Evolutionary conservation across 2,329 filamentous ascomycete species (phyloP).

Genomic region (Metarhizium humberi): DNA sequence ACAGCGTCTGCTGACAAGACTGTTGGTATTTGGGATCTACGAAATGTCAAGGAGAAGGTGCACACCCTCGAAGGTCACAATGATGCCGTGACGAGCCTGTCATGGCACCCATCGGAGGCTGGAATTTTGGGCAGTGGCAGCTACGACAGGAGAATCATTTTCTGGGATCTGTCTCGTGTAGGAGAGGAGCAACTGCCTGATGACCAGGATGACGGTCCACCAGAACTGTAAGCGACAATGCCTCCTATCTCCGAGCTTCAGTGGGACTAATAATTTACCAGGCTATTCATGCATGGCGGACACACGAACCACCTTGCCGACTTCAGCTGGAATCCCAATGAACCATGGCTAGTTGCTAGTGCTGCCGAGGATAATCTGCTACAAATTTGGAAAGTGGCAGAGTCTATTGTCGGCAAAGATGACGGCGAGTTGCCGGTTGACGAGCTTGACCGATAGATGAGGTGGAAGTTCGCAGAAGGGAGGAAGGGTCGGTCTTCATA

Average conservation of each 20-base stretch:
- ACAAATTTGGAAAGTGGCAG: conserved; percentile 86
- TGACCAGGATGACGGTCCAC: conserved; percentile 88
- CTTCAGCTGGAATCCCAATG: conserved; percentile 95
- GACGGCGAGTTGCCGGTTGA: conserved; percentile 66
- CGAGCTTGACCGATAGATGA: conserved; percentile 58
- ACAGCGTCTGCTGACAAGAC: conserved; percentile 95
- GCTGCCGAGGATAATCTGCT: conserved; percentile 95
- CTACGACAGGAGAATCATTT: conserved; percentile 87
- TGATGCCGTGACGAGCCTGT: conserved; percentile 81
- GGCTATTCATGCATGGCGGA: conserved; percentile 92
- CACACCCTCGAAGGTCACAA: conserved; percentile 84
- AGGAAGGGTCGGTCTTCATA: conserved; percentile 19
- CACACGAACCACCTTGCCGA: conserved; percentile 96
- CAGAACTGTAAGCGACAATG: conserved; percentile 63
- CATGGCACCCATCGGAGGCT: conserved; percentile 90
- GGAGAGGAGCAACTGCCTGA: conserved; percentile 94
- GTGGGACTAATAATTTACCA: conserved; percentile 12
- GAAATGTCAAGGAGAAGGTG: conserved; percentile 81
- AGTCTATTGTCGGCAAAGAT: conserved; percentile 72
- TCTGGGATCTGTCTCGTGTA: conserved; percentile 90
- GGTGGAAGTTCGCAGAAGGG: conserved; percentile 22
- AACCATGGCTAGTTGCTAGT: conserved; percentile 92
- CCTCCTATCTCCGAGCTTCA: not conserved
- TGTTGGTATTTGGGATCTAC: conserved; percentile 89
- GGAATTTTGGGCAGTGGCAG: conserved; percentile 83